phyloP scores from a whole-genome alignment of 805 yeast species.

The Saccharomycopsis sp. region DNA sequence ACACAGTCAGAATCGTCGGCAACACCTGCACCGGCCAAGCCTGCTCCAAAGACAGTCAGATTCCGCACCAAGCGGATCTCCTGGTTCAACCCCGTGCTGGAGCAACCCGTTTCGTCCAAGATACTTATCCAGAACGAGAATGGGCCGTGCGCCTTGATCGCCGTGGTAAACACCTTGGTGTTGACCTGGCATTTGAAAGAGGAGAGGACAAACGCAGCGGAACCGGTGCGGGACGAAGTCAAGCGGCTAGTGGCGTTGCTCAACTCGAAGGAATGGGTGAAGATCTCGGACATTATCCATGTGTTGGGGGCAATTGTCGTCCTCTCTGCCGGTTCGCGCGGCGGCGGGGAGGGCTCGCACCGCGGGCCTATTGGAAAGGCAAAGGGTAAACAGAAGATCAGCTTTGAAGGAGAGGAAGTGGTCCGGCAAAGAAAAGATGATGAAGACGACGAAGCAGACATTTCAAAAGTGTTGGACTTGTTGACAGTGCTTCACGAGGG shows the following conservation, averaged over 20 bases:
- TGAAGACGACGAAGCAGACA: too few species aligned
- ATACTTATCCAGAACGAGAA: slow-evolving; percentile 35
- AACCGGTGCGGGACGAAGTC: slow-evolving; percentile 1
- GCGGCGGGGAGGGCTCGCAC: too few species aligned
- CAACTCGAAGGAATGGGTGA: slow-evolving; percentile 1
- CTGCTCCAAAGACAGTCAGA: neutral
- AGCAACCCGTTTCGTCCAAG: slow-evolving; percentile 24
- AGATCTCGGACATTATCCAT: slow-evolving; percentile 23
- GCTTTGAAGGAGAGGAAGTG: too few species aligned
- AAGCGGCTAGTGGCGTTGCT: slow-evolving; percentile 4
- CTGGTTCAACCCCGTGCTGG: slow-evolving; percentile 17
- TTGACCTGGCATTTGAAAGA: slow-evolving; percentile 26
- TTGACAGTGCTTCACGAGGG: slow-evolving; percentile 37
- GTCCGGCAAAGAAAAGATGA: too few species aligned
- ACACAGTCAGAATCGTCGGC: neutral
- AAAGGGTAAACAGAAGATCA: too few species aligned
- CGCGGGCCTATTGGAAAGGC: too few species aligned
- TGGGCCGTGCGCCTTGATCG: slow-evolving; percentile 41
- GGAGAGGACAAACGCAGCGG: too few species aligned
- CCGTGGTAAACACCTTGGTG: slow-evolving; percentile 34
- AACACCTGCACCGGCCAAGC: neutral
- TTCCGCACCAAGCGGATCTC: slow-evolving; percentile 15
- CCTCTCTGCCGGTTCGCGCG: too few species aligned
- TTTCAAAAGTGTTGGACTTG: too few species aligned
- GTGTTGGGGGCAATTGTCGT: slow-evolving; percentile 28